Evolutionary conservation across 345 rosid species (phyloP).

Genomic region (Salix dunnii): DNA sequence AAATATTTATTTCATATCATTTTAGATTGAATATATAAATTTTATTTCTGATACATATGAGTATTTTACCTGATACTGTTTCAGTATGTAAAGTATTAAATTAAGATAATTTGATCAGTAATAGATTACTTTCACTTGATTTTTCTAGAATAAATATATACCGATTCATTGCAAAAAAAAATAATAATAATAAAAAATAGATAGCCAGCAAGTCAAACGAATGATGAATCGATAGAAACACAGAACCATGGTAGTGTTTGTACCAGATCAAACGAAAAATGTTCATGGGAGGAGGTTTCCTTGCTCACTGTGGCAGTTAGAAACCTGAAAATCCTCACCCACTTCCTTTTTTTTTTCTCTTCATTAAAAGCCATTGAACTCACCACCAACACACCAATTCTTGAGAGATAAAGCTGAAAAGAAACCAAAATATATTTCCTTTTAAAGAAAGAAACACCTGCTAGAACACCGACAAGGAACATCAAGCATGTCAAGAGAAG

Average conservation of each 20-base stretch:
- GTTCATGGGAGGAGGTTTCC: not conserved
- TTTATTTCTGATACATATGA: no score
- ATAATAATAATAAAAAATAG: not conserved
- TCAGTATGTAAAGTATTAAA: no score
- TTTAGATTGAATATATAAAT: no score
- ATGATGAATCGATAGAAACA: not conserved
- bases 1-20: no score
- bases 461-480: not conserved
- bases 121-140: not conserved
- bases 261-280: not conserved
- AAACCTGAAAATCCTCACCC: constrained; percentile 1
- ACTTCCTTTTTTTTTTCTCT: not conserved
- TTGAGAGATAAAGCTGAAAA: not conserved
- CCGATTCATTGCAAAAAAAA: not conserved
- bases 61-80: no score
- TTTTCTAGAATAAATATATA: not conserved
- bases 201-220: not conserved
- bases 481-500: constrained; percentile 27
- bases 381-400: constrained; percentile 1
- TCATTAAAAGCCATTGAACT: constrained; percentile 13
- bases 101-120: no score
- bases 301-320: not conserved
- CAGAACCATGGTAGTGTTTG: not conserved
- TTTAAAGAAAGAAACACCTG: not conserved
- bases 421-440: not conserved